Base-by-base conservation (phyloP, 106 monocot species). In the Cymbidium sinense region DNA sequence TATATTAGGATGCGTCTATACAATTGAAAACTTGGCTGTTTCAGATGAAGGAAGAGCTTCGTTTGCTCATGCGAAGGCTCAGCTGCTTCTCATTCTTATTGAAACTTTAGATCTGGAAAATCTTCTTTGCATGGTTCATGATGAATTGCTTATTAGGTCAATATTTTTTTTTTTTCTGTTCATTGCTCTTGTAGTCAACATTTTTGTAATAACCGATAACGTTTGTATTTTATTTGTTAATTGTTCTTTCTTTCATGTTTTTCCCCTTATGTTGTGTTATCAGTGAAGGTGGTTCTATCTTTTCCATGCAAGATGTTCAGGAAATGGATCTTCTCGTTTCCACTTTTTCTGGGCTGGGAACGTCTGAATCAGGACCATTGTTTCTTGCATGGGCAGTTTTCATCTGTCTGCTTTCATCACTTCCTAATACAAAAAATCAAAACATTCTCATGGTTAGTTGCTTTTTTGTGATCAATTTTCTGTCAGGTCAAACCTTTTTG, bases 341-440 rank as follows among this genome's bases (percentile, higher is more conserved):
- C 70, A 88, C 82, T 50, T 81, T 99, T 75, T 85, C 77, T 61
- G 76, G 70, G 17, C 75, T 87, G 28, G 84, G 81, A 34, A 34
- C 61, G 31, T 54, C 70, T 58, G 98, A 94, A 87, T 78, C 86
- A 70, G 94, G 88, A 5, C 94, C 92, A 82, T 78, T 99, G 62
- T 55, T 90, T 87, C 94, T 99, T 82, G 88, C 87, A 19, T 99
- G 98, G 98, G 98, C 92, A 30, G 87, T 94, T 41, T 94, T 90
- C 52, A 77, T 94, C 75, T 86, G 88, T 74, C 77, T 99, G 50
- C 67, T 94, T 54, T 84, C 82, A 43, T 94, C 92, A 37, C 90
- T 99, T 77, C 92, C 89, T 19, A 92, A 84, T 15, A 77, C 75
- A 69, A 77, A 82, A 62, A 83, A 87, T 39, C 30, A 75, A 34